Base-by-base conservation (phyloP, 176 grass and related monocot genomes). In the Oryza australiensis region DNA sequence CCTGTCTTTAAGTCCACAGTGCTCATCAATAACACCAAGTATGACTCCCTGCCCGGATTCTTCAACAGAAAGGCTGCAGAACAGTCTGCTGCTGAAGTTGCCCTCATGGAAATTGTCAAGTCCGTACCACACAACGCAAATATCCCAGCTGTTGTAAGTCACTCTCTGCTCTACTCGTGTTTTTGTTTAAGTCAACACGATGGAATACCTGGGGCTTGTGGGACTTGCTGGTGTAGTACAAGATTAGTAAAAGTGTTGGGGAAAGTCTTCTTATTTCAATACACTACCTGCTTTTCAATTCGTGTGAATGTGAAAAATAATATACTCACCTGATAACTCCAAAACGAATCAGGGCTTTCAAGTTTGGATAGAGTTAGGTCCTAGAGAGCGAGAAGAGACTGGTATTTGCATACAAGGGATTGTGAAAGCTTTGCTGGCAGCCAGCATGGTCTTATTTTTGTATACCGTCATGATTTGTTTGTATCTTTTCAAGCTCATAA, bases 1-100 rank as follows among this genome's bases (percentile, higher is more conserved):
- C 96, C 96, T 2, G 62, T 95, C 62, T 99, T 99, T 77, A 89
- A 79, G 73, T 99, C 96, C 57, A 90, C 90, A 0, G 96, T 99
- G 55, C 55, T 95, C 1, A 83, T 99, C 3, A 95, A 95, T 80
- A 73, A 82, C 62, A 48, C 78, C 45, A 88, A 43, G 73, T 94
- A 95, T 5, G 96, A 95, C 4, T 99, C 93, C 10, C 82, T 99
- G 73, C 89, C 91, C 0, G 89, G 96, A 15, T 99, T 99, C 68
- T 89, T 86, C 88, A 99, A 82, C 67, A 76, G 96, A 0, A 99
- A 99, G 74, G 94, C 86, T 18, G 91, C 94, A 3, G 91, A 97
- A 22, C 96, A 99, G 82, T 97, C 94, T 7, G 94, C 94, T 46
- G 94, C 91, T 26, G 94, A 94, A 70, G 84, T 94, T 72, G 91